These are phyloP conservation scores for Hysterangium stoloniferum DNA, from an alignment of 768 basidiomycete species.

Conservation along the genomic window DNA sequence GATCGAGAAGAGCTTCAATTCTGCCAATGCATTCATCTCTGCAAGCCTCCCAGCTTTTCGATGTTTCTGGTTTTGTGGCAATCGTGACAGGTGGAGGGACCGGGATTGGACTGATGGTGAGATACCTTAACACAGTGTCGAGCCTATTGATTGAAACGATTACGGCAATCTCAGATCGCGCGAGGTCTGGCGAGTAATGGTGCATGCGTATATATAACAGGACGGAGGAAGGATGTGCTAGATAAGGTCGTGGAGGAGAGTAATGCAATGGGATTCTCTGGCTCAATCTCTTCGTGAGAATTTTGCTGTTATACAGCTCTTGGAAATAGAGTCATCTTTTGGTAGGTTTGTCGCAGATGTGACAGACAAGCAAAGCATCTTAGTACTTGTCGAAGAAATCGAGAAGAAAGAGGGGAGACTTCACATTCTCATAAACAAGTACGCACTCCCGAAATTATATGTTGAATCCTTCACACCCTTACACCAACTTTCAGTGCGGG, in stretches of 20 bases:
- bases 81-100: conserved; percentile 44
- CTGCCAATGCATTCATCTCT: too few species aligned
- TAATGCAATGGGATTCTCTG: conserved; percentile 29
- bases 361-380: conserved; percentile 61
- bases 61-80: conserved; percentile 40
- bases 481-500: conserved; percentile 49
- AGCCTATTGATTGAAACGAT: background rate
- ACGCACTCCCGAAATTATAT: too few species aligned
- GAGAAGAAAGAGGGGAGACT: conserved; percentile 57
- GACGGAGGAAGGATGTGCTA: conserved; percentile 58
- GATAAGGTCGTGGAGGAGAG: conserved; percentile 47
- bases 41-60: conserved; percentile 31
- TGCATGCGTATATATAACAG: conserved; percentile 75
- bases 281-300: conserved; percentile 56
- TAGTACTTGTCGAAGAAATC: conserved; percentile 43
- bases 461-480: background rate
- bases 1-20: too few species aligned
- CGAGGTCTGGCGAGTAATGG: conserved; percentile 69
- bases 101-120: conserved; percentile 28
- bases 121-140: background rate
- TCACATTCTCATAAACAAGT: conserved; percentile 83
- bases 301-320: conserved; percentile 3
- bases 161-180: conserved; percentile 43
- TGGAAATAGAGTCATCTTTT: background rate
- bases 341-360: conserved; percentile 62